Base-by-base conservation (phyloP, 1,284 basidiomycete species). In the Puccinia hordei region DNA sequence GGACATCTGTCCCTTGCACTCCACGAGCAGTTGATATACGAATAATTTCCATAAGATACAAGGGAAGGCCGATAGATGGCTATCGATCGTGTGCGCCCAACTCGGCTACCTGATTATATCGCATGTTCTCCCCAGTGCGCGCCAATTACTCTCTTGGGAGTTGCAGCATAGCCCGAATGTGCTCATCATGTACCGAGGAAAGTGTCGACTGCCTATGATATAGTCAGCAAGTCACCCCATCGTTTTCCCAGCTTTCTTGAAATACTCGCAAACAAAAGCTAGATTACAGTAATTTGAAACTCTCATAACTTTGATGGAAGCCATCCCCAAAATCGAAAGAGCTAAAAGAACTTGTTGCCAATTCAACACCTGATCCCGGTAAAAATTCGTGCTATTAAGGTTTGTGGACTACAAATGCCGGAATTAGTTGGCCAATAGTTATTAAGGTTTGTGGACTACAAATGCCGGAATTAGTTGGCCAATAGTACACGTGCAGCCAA, bases 201-300 rank as follows among this genome's bases (percentile, higher is more conserved):
- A 59, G 38, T 24, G 22, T 12, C 2, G 59, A 15, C 65, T 68
- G 35, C 38, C 44, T 38, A 68, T 49, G n/a, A n/a, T n/a, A n/a
- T n/a, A n/a, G 65, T 68, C 65, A 68, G 65, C 65, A 33, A n/a
- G 38, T 22, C 44, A 69, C 66, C 66, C 66, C 66, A 49, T 69
- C 66, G 49, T 51, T 9, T 49, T 69, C 44, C 44, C 24, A 33
- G 38, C 44, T 49, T 46, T 33, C 57, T 55, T n/a, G 57, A 27
- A 59, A 59, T 59, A 30, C 59, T 38, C 61, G 61, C 35, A 22
- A 63, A 38, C 61, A 63, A 38, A 63, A 15, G 61, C 61, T 63
- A 63, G 22, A 63, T 63, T 63, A 63, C 35, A 38, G 17, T 30
- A 12, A 63, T 63, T 59, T 33, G 24, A 2, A 19, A 63, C 24